Evolutionary conservation across 2,329 filamentous ascomycete genomes (phyloP).

Genomic region (Tolypocladium cylindrosporum): DNA sequence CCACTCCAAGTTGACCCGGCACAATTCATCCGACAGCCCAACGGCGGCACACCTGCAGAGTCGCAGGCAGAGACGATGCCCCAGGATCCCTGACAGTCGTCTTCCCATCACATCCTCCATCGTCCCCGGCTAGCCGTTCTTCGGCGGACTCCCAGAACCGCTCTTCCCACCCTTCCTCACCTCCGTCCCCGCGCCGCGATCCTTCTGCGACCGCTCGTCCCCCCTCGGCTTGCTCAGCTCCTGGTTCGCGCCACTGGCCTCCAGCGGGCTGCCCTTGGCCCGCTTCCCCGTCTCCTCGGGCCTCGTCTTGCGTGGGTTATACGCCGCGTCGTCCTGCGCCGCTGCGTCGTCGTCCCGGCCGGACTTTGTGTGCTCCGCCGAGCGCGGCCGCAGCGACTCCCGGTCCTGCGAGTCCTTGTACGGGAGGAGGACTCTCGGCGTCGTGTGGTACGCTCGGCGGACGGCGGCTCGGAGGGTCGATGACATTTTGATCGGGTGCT

Average conservation of each 20-base stretch:
- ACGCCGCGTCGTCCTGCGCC: conserved; percentile 51
- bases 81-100: background rate
- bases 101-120: background rate
- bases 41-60: background rate
- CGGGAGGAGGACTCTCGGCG: conserved; percentile 15
- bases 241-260: conserved; percentile 34
- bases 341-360: conserved; percentile 53
- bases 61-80: background rate
- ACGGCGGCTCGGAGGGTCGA: background rate
- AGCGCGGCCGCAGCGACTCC: conserved; percentile 52
- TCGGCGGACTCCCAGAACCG: conserved; percentile 16
- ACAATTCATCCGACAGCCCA: no score
- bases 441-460: conserved; percentile 22
- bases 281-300: conserved; percentile 49
- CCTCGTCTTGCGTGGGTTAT: conserved; percentile 55
- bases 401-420: conserved; percentile 48
- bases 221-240: conserved; percentile 29
- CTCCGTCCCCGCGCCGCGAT: conserved; percentile 21
- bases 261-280: conserved; percentile 25
- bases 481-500: background rate
- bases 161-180: conserved; percentile 25
- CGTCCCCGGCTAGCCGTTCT: conserved; percentile 14
- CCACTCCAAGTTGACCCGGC: no score
- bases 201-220: conserved; percentile 22
- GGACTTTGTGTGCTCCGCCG: conserved; percentile 58